Evolutionary conservation across 2,329 filamentous ascomycete genomes (phyloP).

Genomic region (Colletotrichum sp.): DNA sequence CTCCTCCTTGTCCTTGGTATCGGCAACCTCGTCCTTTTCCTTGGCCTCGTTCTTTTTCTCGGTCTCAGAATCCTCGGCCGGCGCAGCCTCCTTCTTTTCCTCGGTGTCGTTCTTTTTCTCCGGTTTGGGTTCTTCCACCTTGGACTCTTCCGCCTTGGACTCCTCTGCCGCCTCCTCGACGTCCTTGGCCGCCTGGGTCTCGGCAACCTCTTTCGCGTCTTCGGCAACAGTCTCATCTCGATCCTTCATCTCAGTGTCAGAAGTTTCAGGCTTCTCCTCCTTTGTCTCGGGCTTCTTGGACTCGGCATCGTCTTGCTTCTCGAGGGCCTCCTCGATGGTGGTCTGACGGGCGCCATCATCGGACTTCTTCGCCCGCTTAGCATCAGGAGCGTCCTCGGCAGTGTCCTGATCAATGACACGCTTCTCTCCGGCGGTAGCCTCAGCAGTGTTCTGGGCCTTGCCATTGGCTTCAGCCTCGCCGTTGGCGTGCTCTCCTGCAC

Average conservation of each 20-base stretch:
- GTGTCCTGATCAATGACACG: neutral
- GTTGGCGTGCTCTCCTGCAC: neutral
- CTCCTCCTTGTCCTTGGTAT: neutral
- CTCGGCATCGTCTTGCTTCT: neutral
- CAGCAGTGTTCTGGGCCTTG: neutral
- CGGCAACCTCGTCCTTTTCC: neutral
- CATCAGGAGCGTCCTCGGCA: neutral
- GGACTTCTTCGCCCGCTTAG: constrained; percentile 19
- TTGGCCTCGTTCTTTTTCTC: neutral
- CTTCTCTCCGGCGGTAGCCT: constrained; percentile 10
- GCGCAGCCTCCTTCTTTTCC: neutral
- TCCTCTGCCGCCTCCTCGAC: neutral
- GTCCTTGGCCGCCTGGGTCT: neutral
- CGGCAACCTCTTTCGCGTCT: neutral
- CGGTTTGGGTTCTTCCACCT: neutral
- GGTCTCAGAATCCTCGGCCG: neutral
- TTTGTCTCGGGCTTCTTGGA: neutral
- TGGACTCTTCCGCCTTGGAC: neutral
- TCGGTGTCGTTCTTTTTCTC: neutral
- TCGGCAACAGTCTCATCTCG: neutral
- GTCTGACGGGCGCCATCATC: neutral
- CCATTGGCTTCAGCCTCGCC: neutral
- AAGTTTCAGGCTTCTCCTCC: neutral
- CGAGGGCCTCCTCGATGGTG: constrained; percentile 17
- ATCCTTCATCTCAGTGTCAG: constrained; percentile 14